Percentiles rank a stretch among this genome's conserved stretches.
These are phyloP conservation scores for Corchorus olitorius DNA, from an alignment of 345 rosid genomes.

Conservation along the genomic window DNA sequence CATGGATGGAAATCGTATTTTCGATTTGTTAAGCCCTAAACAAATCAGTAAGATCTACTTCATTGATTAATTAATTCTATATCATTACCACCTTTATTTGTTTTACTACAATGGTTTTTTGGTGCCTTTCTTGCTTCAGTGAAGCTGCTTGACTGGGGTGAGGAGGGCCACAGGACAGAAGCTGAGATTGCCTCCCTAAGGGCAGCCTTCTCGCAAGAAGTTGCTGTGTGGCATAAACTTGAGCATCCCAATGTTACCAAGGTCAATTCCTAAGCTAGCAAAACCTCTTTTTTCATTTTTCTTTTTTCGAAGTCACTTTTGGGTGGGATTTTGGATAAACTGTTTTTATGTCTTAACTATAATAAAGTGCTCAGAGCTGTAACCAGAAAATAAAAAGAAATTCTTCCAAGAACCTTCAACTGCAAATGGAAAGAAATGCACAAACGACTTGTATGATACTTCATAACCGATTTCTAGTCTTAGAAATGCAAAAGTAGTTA, in stretches of 20 bases:
- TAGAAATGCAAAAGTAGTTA: neutral
- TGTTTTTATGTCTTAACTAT: neutral
- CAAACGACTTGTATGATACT: neutral
- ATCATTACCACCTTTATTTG: neutral
- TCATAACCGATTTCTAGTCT: neutral
- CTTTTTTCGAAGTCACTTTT: neutral
- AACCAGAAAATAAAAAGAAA: too few relatives aligned
- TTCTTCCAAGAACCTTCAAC: neutral
- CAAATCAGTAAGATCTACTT: too few relatives aligned
- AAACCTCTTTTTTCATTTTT: neutral
- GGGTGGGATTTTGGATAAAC: neutral
- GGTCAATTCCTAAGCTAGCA: conserved; percentile 43
- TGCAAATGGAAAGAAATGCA: neutral
- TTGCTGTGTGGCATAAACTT: conserved; percentile 98
- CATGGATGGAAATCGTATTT: conserved; percentile 18
- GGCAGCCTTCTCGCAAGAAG: conserved; percentile 90
- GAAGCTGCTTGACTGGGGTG: conserved; percentile 99
- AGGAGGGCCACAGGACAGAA: conserved; percentile 95
- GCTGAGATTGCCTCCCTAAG: conserved; percentile 82
- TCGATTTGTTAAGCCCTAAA: too few relatives aligned
- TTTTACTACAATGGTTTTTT: conserved; percentile 4
- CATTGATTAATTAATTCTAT: conserved; percentile 12
- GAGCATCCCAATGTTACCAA: conserved; percentile 98
- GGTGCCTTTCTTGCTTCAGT: conserved; percentile 42
- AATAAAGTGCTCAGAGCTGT: neutral